Base-by-base conservation (phyloP, 2,329 filamentous ascomycete species). In the Fusarium annulatum region DNA sequence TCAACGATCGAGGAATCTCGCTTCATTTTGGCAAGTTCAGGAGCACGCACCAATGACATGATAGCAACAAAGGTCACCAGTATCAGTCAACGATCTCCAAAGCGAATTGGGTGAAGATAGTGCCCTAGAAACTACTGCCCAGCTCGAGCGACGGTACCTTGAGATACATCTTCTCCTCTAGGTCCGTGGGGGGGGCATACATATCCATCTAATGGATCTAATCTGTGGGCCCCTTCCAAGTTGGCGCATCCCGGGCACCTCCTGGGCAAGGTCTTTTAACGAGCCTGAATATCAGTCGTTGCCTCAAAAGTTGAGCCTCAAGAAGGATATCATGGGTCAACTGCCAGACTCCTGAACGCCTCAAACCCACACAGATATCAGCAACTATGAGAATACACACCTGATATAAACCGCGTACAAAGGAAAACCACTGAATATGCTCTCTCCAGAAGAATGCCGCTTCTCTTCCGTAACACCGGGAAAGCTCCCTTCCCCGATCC, bases 401-500 rank as follows among this genome's bases (percentile, higher is more conserved):
- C 36, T 19, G 39, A 59, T 7, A 26, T 36, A 26, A 19, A 51
- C 9, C 36, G 16, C 9, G 28, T 26, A 38, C 45, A 41, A 61
- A 19, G 7, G 19, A 23, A 30, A 26, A n/a, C 15, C 21, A 42
- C 33, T n/a, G 38, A 48, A 36, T 19, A 34, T 18, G 39, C 33
- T 11, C 28, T 30, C 28, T 33, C 42, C 21, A 58, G 38, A 16
- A 45, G 39, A 43, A 73, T 61, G 45, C 67, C 71, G 59, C 38
- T 52, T 61, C 60, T 72, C 67, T 71, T 71, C 71, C 71, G 64
- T 56, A 74, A 49, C 55, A 74, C 71, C 71, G 71, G 71, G 67
- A 74, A 68, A 61, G 63, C 67, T 68, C 73, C 62, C 57, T 64
- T 60, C 63, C 66, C 67, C 73, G 71, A 67, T 76, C 56, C 75